Evolutionary conservation across 306 rosid genomes (phyloP).

Genomic region (Pachyrhizus erosus): DNA sequence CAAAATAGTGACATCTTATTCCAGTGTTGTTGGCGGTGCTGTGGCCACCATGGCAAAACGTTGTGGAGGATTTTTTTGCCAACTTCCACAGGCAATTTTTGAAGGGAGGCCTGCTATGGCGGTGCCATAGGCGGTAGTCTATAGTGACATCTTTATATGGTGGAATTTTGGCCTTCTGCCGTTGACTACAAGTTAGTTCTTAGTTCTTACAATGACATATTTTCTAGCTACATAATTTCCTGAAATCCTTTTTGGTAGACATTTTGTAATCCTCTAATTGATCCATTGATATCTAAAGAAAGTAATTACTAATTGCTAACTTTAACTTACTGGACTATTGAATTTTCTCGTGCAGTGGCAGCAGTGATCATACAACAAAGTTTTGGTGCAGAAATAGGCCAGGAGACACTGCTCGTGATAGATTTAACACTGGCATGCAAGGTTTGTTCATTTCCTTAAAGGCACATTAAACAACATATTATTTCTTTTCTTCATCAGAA

Average conservation of each 20-base stretch:
- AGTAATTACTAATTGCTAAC: not conserved
- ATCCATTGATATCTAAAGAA: slow-evolving; percentile 21
- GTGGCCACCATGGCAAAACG: too few relatives aligned
- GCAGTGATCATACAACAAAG: slow-evolving; percentile 97
- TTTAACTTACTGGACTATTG: slow-evolving; percentile 19
- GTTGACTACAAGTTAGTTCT: not conserved
- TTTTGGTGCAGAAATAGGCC: slow-evolving; percentile 99
- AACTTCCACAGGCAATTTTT: too few relatives aligned
- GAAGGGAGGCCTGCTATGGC: too few relatives aligned
- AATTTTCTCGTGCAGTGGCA: slow-evolving; percentile 77
- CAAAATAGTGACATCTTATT: slow-evolving; percentile 12
- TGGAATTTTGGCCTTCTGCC: too few relatives aligned
- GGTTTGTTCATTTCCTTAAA: slow-evolving; percentile 50
- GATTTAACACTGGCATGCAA: slow-evolving; percentile 70
- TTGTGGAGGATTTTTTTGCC: too few relatives aligned
- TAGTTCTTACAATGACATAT: not conserved
- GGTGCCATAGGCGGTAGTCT: too few relatives aligned
- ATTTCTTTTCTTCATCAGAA: not conserved
- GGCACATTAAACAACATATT: not conserved
- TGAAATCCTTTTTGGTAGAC: slow-evolving; percentile 3
- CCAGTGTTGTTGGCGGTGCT: too few relatives aligned
- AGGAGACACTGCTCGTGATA: slow-evolving; percentile 90
- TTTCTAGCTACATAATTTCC: not conserved
- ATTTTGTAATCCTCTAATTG: slow-evolving; percentile 14
- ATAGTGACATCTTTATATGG: too few relatives aligned